These are phyloP conservation scores for Claviceps arundinis DNA, from an alignment of 2,329 filamentous ascomycete genomes.

Conservation along the genomic window DNA sequence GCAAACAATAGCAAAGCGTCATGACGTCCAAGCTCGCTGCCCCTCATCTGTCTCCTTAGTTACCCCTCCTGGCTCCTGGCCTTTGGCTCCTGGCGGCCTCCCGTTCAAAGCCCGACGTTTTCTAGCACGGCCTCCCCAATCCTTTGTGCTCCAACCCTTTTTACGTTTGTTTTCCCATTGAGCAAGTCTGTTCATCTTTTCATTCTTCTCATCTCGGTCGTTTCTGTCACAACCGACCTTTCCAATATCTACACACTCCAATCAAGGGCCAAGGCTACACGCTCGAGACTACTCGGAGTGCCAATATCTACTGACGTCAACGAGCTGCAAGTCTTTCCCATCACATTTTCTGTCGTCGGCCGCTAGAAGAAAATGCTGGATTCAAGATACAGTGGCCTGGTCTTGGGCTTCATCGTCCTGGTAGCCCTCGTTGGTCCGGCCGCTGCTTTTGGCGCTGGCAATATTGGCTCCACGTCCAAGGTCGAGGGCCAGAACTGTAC, in stretches of 20 bases:
- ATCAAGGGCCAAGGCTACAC: neutral
- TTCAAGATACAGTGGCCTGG: slow-evolving; percentile 33
- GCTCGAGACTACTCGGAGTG: too few relatives aligned
- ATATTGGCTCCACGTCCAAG: slow-evolving; percentile 69
- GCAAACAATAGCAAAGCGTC: neutral
- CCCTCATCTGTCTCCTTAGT: neutral
- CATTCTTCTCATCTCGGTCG: neutral
- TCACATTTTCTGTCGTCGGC: too few relatives aligned
- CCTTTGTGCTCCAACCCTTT: neutral
- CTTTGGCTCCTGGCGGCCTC: neutral
- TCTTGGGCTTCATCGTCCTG: slow-evolving; percentile 46
- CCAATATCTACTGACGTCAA: too few relatives aligned
- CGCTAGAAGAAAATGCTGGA: slow-evolving; percentile 28
- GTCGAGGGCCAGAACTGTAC: slow-evolving; percentile 73
- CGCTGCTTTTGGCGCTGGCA: slow-evolving; percentile 75
- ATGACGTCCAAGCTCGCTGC: neutral
- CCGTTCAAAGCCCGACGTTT: neutral
- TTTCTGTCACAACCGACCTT: neutral
- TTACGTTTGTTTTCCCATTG: neutral
- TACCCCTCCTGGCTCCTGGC: neutral
- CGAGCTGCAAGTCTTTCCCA: too few relatives aligned
- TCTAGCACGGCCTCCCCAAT: neutral
- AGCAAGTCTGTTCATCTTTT: neutral
- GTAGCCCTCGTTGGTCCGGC: slow-evolving; percentile 54
- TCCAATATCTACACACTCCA: neutral